Percentiles rank a stretch among this genome's conserved stretches.
phyloP scores from a whole-genome alignment of 2,329 filamentous ascomycete genomes.

The Paecilomyces formosus region DNA sequence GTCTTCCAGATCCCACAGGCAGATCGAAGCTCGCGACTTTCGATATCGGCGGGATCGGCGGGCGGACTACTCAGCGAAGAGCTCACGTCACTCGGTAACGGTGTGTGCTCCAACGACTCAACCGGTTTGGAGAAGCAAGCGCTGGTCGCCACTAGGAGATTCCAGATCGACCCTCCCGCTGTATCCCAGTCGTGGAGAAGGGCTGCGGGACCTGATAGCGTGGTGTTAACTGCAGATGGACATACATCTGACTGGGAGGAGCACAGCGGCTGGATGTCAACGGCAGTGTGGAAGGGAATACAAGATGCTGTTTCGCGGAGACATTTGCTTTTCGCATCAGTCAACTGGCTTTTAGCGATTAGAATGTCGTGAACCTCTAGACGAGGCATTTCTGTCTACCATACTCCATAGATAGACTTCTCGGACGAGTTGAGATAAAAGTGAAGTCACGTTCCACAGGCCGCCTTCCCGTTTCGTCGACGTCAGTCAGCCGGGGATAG shows the following conservation, averaged over 20 bases:
- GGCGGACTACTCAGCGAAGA: neutral
- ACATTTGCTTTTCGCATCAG: too few relatives aligned
- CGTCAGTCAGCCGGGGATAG: neutral
- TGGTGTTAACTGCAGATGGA: neutral
- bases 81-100: neutral
- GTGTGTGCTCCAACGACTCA: neutral
- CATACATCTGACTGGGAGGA: neutral
- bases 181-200: neutral
- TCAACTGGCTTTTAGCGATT: too few relatives aligned
- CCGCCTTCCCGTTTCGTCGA: too few relatives aligned
- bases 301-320: too few relatives aligned
- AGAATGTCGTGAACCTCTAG: too few relatives aligned
- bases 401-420: too few relatives aligned
- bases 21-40: too few relatives aligned
- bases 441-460: too few relatives aligned
- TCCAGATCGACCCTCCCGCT: neutral
- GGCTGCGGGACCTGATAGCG: neutral
- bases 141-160: neutral
- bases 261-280: neutral
- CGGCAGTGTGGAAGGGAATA: too few relatives aligned
- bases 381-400: too few relatives aligned
- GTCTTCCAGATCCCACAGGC: neutral
- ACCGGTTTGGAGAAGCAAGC: neutral
- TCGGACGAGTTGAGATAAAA: too few relatives aligned
- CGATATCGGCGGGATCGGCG: neutral